Evolutionary conservation across 345 rosid species (phyloP).

Genomic region (Firmiana major): DNA sequence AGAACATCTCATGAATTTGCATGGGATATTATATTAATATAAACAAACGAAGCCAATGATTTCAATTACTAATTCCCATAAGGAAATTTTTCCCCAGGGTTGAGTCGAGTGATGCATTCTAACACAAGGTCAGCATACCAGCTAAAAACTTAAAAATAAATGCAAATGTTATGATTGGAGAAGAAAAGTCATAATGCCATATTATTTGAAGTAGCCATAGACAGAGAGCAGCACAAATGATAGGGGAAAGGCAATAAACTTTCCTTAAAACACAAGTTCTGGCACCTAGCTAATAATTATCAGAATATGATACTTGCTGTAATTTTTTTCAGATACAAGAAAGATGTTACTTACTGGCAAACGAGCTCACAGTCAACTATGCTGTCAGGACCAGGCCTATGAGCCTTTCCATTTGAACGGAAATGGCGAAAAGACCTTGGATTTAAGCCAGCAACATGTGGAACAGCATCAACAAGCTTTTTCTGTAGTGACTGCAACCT

Average conservation of each 20-base stretch:
- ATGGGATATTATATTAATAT: background rate
- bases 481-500: conserved; percentile 88
- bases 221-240: background rate
- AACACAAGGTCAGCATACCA: background rate
- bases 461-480: conserved; percentile 86
- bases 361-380: conserved; percentile 93
- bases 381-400: conserved; percentile 93
- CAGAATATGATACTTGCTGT: background rate
- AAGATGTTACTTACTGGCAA: conserved; percentile 65
- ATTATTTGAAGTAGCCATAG: background rate
- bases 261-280: background rate
- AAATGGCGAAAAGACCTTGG: conserved; percentile 94
- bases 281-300: background rate
- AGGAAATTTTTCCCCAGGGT: background rate
- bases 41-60: background rate
- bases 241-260: background rate
- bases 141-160: background rate
- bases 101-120: background rate
- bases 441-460: conserved; percentile 91
- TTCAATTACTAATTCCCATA: no score
- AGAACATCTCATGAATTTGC: background rate
- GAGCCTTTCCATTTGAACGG: conserved; percentile 71
- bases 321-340: background rate
- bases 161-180: background rate
- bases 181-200: background rate